Conservation (phyloP, 148 eudicot genomes). For the Limonium bicolor region DNA sequence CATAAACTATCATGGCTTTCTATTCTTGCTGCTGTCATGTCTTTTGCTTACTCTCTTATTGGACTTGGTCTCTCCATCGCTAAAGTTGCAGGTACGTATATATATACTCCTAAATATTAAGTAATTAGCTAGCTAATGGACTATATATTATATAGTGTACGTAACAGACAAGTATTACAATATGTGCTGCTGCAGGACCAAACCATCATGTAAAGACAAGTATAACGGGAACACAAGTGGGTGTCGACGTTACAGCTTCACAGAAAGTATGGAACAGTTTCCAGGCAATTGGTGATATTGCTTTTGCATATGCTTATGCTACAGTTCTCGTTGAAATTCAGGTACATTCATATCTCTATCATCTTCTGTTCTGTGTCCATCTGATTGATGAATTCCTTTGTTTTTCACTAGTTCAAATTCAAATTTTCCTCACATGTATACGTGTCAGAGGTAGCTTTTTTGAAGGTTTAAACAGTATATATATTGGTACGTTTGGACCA, state of each 20-base stretch:
- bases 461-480: too few relatives aligned
- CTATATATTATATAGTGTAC: too few relatives aligned
- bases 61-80: constrained; percentile 19
- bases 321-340: constrained; percentile 23
- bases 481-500: too few relatives aligned
- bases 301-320: constrained; percentile 19
- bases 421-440: neutral
- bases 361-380: neutral
- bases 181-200: neutral
- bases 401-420: neutral
- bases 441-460: too few relatives aligned
- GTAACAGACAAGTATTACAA: too few relatives aligned
- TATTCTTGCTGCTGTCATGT: constrained; percentile 18
- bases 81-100: constrained; percentile 14
- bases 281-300: constrained; percentile 18
- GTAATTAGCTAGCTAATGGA: too few relatives aligned
- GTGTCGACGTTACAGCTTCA: neutral
- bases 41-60: constrained; percentile 17
- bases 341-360: constrained; percentile 7
- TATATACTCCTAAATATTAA: too few relatives aligned
- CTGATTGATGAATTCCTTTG: neutral
- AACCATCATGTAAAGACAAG: neutral
- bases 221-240: constrained; percentile 2
- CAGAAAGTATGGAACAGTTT: constrained; percentile 4
- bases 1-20: constrained; percentile 19